Base-by-base conservation (phyloP, 108 stramenopile species). In the Skeletonema grethae region DNA sequence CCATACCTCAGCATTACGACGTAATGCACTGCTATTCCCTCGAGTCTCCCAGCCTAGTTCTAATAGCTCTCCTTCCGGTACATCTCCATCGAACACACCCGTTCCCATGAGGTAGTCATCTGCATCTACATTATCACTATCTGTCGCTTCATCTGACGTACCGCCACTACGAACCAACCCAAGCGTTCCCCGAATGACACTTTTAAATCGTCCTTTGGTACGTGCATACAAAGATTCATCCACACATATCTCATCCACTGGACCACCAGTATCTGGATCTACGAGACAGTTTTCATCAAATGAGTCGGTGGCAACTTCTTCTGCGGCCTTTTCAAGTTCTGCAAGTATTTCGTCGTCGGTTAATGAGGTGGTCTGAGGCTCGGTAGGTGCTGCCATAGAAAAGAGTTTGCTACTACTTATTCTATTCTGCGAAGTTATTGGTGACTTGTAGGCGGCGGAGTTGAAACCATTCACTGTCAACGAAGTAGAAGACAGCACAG, bases 1-100 rank as follows among this genome's bases (percentile, higher is more conserved):
- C 93, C 96, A 94, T 11, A 96, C 86, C 72, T 95, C 96, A 0
- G 88, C 88, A 69, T 94, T 94, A 11, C 96, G 79, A 15, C 86
- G 29, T 30, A 96, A 25, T 13, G 92, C 73, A 30, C 81, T 83
- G 16, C 75, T 62, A 56, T 75, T 81, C 0, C 92, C 95, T 24
- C 92, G 85, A 50, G 84, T 30, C 38, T 84, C 84, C 95, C 95
- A 95, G 22, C 95, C 91, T 16, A 63, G 57, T 73, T 95, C 95
- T 34, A 95, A 71, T 10, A 85, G 58, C 46, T 95, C 95, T 31
- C 95, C 95, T 39, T 87, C 84, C 0, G 65, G 67, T 1, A 82
- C 74, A n/a, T 73, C 86, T 9, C 74, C 72, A 5, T 73, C 67
- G 7, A 46, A 72, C 15, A 20, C 80, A 31, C 67, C 76, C 58